These are phyloP conservation scores for Podila epigama DNA, from an alignment of 192 early-diverging fungal species.

Conservation along the genomic window DNA sequence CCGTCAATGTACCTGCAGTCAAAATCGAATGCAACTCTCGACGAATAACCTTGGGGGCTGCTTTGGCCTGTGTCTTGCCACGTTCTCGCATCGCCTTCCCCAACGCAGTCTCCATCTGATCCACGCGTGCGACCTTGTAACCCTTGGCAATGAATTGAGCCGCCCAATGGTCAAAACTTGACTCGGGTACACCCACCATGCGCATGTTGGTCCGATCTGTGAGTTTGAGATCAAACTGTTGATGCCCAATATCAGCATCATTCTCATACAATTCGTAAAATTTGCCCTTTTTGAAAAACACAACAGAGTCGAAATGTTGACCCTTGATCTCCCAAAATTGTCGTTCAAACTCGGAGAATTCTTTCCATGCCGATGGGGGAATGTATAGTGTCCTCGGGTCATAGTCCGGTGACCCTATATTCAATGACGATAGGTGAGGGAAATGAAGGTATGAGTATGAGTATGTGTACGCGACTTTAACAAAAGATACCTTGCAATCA, in stretches of 20 bases:
- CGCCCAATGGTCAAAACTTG: slow-evolving; percentile 94
- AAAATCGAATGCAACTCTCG: slow-evolving; percentile 88
- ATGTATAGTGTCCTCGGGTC: slow-evolving; percentile 92
- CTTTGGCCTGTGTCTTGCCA: slow-evolving; percentile 15
- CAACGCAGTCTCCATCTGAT: slow-evolving; percentile 95
- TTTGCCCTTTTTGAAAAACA: slow-evolving; percentile 99
- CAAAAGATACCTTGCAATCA: too few relatives aligned
- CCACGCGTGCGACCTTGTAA: slow-evolving; percentile 92
- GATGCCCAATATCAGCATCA: slow-evolving; percentile 96
- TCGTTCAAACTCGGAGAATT: slow-evolving; percentile 94
- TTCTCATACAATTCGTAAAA: slow-evolving; percentile 99
- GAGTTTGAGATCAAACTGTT: slow-evolving; percentile 94
- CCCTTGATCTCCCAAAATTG: slow-evolving; percentile 99
- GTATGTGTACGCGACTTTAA: too few relatives aligned
- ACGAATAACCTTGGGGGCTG: slow-evolving; percentile 70
- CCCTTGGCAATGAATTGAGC: slow-evolving; percentile 95
- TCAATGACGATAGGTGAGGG: too few relatives aligned
- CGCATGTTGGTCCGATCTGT: slow-evolving; percentile 98
- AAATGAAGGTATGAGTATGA: too few relatives aligned
- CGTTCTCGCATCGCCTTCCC: slow-evolving; percentile 92
- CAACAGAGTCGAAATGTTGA: slow-evolving; percentile 87
- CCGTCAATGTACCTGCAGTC: slow-evolving; percentile 92
- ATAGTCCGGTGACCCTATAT: slow-evolving; percentile 75
- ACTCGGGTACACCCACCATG: slow-evolving; percentile 98
- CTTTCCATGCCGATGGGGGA: slow-evolving; percentile 78